Base-by-base conservation (phyloP, 306 rosid genomes). In the Pueraria montana region DNA sequence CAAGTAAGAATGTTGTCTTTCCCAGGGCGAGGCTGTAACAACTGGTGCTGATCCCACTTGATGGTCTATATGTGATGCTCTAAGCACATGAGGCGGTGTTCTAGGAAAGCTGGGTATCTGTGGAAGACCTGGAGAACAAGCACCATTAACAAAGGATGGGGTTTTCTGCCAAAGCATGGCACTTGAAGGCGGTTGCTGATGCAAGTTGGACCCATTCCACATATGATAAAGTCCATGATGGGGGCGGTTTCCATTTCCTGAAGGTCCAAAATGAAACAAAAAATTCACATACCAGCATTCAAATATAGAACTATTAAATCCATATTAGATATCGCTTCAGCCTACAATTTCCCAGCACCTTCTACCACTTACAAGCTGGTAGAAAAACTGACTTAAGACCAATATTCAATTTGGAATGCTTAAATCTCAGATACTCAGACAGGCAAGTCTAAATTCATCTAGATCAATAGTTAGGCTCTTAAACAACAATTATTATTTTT, bases 21-120 rank as follows among this genome's bases (percentile, higher is more conserved):
- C 96, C 97, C 97, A 93, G 8, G 88, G 90, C 13, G 96, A 91
- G 78, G 90, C 91, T 5, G 93, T 91, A 70, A 91, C 87, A 65
- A 87, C 91, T 1, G 97, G 97, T 48, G 97, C 97, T 55, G 96
- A 93, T 75, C 97, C 97, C 77, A 91, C 93, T 67, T 88, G 97
- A 62, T 86, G 94, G 30, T 85, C 89, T 34, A 90, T 52, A 76
- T 89, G 88, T 45, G 96, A 85, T 68, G 90, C 81, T 49, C 82
- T 87, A 80, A 91, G 87, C 79, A 90, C 83, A 77, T 89, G 93
- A 76, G 92, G 87, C 11, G 89, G 77, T 72, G 92, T 55, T 80
- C 91, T 72, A 78, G 92, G 89, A 89, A 91, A 90, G 83, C 90
- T 84, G 36, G 94, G 87, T 70, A 89, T 83, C 72, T 88, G 94